Evolutionary conservation across 371 early-diverging fungal genomes (phyloP).

Genomic region (Parasitella parasitica): DNA sequence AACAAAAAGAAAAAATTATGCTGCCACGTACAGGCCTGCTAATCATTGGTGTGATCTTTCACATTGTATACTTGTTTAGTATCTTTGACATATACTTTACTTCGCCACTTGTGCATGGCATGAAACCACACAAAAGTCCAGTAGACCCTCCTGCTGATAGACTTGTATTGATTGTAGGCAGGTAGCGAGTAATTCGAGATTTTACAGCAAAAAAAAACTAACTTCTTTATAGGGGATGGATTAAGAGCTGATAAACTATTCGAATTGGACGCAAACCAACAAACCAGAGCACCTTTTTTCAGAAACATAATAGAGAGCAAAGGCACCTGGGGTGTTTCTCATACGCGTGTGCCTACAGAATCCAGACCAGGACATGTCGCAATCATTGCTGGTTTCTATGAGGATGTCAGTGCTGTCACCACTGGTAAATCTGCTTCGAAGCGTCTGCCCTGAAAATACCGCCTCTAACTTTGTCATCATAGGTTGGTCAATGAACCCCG

Average conservation of each 20-base stretch:
- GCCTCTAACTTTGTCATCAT: not conserved
- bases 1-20: constrained; percentile 10
- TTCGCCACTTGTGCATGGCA: constrained; percentile 96
- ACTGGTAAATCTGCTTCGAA: constrained; percentile 57
- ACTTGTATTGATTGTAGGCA: constrained; percentile 87
- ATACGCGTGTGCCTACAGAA: constrained; percentile 97
- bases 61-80: constrained; percentile 82
- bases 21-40: constrained; percentile 57
- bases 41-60: constrained; percentile 86
- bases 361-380: constrained; percentile 98
- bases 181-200: not conserved
- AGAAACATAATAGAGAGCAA: constrained; percentile 56
- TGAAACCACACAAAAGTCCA: constrained; percentile 77
- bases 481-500: constrained; percentile 97
- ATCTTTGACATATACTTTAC: constrained; percentile 98
- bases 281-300: constrained; percentile 76
- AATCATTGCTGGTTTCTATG: constrained; percentile 95
- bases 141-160: constrained; percentile 84
- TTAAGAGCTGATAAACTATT: constrained; percentile 91
- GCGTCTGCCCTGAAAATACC: not conserved
- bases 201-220: not conserved
- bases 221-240: constrained; percentile 73
- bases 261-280: constrained; percentile 54
- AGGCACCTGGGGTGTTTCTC: constrained; percentile 91
- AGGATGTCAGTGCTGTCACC: constrained; percentile 96